Base-by-base conservation (phyloP, 179 eudicot species). In the Sideroxylon spinosum region DNA sequence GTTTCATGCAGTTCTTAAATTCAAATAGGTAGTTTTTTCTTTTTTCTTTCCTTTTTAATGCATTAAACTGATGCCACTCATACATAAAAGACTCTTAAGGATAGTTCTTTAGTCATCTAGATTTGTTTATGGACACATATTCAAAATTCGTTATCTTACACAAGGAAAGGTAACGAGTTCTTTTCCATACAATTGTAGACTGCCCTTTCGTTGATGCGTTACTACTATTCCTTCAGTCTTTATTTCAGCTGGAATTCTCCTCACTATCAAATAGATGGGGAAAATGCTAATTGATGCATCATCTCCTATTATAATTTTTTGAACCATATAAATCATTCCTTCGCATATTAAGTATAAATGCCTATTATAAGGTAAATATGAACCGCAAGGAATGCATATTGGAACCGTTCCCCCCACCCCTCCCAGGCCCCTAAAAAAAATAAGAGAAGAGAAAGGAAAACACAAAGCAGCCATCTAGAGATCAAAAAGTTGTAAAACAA, bases 41-140 rank as follows among this genome's bases (percentile, higher is more conserved):
- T 37, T 3, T 37, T 37, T 3, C 5, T 37, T 37, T 37, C 5
- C 5, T 37, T 37, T 37, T 37, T 37, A 37, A 37, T 37, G 44
- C 44, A 37, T 37, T 37, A 37, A 37, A 6, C 0, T 4, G 44
- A 37, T 37, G 44, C 44, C 4, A 3, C 5, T 37, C 44, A 37
- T 37, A 3, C 44, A 37, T 4, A 1, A 37, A 37, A 37, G 44
- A 37, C 44, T 37, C 5, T 3, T 37, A 63, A 64, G 32, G 7
- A 19, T 5, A 6, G 22, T 62, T 62, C 59, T 62, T 49, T 63
- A 13, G 63, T 64, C 70, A 22, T 7, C 0, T 74, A 61, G 78
- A 56, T 75, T 74, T 75, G 76, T 46, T 72, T 72, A 53, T 7
- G 14, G 48, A 72, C 20, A 25, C 4, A 11, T 50, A 14, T 71